Conservation (phyloP, 306 rosid genomes). For the Vigna hirtella region DNA sequence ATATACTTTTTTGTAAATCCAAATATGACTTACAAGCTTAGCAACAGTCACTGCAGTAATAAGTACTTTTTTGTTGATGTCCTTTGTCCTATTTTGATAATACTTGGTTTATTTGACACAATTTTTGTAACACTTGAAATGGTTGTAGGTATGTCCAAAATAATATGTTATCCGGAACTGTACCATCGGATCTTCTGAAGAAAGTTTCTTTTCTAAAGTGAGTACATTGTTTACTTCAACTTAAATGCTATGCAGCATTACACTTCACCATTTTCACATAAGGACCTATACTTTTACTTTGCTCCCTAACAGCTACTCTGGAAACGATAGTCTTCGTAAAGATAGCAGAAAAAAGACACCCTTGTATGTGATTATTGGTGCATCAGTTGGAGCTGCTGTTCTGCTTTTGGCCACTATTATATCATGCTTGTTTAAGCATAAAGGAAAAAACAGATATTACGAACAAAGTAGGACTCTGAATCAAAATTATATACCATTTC, state of each 20-base stretch:
- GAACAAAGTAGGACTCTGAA: slow-evolving; percentile 61
- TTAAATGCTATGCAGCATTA: slow-evolving; percentile 26
- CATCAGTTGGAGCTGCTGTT: slow-evolving; percentile 78
- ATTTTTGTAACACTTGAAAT: slow-evolving; percentile 41
- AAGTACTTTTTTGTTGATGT: background rate
- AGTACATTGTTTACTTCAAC: slow-evolving; percentile 33
- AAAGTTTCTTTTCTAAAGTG: slow-evolving; percentile 56
- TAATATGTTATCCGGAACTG: slow-evolving; percentile 78
- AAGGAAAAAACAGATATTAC: slow-evolving; percentile 55
- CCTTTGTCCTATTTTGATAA: slow-evolving; percentile 8
- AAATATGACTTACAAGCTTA: slow-evolving; percentile 16
- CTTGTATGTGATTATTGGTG: slow-evolving; percentile 63
- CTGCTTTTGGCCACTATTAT: slow-evolving; percentile 71
- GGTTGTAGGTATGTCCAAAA: slow-evolving; percentile 83
- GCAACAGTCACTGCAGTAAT: slow-evolving; percentile 3
- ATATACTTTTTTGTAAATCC: slow-evolving; percentile 4
- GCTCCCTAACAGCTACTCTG: slow-evolving; percentile 68
- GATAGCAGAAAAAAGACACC: slow-evolving; percentile 55
- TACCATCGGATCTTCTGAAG: slow-evolving; percentile 69
- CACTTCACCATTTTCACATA: slow-evolving; percentile 6
- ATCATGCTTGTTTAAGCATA: slow-evolving; percentile 65
- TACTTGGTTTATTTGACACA: slow-evolving; percentile 20
- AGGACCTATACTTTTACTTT: slow-evolving; percentile 40
- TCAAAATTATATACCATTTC: slow-evolving; percentile 17
- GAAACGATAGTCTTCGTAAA: slow-evolving; percentile 75